These are phyloP conservation scores for Nemania sp. DNA, from an alignment of 2,329 filamentous ascomycete genomes.

Conservation along the genomic window DNA sequence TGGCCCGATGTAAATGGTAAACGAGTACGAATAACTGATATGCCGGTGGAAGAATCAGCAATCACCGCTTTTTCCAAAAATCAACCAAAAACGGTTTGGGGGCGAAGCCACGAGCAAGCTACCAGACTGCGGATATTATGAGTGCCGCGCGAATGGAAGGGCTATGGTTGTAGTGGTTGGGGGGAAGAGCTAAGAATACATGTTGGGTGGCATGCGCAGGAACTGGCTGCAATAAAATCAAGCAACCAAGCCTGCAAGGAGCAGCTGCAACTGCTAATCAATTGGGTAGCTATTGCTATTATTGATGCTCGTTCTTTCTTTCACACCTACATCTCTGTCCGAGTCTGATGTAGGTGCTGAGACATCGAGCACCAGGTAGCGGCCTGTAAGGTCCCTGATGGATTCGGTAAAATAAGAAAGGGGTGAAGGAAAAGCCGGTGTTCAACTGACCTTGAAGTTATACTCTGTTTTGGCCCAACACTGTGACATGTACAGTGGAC, in stretches of 20 bases:
- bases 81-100: constrained; percentile 25
- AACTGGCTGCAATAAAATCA: not conserved
- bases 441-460: too few species aligned
- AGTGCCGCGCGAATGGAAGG: constrained; percentile 5
- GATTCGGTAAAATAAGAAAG: too few species aligned
- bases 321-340: not conserved
- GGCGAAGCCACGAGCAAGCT: constrained; percentile 6
- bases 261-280: not conserved
- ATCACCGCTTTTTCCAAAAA: constrained; percentile 28
- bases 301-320: not conserved
- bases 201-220: constrained; percentile 3
- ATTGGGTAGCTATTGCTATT: constrained; percentile 6
- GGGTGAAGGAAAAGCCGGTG: too few species aligned
- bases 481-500: too few species aligned
- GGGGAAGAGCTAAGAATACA: constrained; percentile 2
- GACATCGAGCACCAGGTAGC: too few species aligned
- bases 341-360: too few species aligned
- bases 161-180: not conserved
- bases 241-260: not conserved
- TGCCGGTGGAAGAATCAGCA: constrained; percentile 33
- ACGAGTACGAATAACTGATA: constrained; percentile 30
- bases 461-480: too few species aligned
- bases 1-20: constrained; percentile 10
- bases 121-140: constrained; percentile 6
- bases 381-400: too few species aligned